phyloP scores from a whole-genome alignment of 805 yeast genomes.

The Metschnikowia drakensbergensis region DNA sequence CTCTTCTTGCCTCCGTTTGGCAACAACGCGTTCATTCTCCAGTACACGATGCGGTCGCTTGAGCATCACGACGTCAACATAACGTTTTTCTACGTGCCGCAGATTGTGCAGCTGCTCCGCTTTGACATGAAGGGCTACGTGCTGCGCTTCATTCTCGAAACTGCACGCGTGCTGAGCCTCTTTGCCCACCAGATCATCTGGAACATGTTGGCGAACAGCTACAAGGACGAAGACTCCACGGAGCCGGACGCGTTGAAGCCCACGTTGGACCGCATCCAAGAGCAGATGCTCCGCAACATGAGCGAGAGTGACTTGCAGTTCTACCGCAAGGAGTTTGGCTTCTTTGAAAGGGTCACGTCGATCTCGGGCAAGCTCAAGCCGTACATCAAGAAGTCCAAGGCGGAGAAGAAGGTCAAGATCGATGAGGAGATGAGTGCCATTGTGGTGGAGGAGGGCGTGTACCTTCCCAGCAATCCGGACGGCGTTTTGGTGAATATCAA shows the following conservation, averaged over 20 bases:
- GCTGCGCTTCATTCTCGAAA: slow-evolving; percentile 82
- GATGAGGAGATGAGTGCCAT: slow-evolving; percentile 92
- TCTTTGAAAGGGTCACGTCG: slow-evolving; percentile 86
- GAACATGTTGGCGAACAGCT: slow-evolving; percentile 94
- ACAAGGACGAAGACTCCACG: slow-evolving; percentile 80
- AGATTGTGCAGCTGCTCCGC: slow-evolving; percentile 88
- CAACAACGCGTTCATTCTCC: slow-evolving; percentile 63
- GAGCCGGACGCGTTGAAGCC: slow-evolving; percentile 84
- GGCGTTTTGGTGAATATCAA: slow-evolving; percentile 91
- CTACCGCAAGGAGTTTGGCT: slow-evolving; percentile 79
- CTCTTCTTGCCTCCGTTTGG: slow-evolving; percentile 75
- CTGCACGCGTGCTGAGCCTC: slow-evolving; percentile 83
- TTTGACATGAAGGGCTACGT: slow-evolving; percentile 83
- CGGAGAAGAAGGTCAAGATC: slow-evolving; percentile 92
- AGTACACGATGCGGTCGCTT: slow-evolving; percentile 85
- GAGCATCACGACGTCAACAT: slow-evolving; percentile 82
- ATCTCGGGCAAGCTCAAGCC: slow-evolving; percentile 96
- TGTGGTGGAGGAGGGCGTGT: slow-evolving; percentile 73
- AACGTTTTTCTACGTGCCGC: slow-evolving; percentile 96
- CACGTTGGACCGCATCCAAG: slow-evolving; percentile 66
- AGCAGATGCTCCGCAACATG: slow-evolving; percentile 59
- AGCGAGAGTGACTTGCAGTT: slow-evolving; percentile 56
- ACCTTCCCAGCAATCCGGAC: slow-evolving; percentile 94
- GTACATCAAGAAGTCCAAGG: slow-evolving; percentile 86
- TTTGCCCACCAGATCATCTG: slow-evolving; percentile 98